Evolutionary conservation across 2,329 filamentous ascomycete species (phyloP), one percentile per base, ranked within the genome.

Genomic region (Tolypocladium capitatum): DNA sequence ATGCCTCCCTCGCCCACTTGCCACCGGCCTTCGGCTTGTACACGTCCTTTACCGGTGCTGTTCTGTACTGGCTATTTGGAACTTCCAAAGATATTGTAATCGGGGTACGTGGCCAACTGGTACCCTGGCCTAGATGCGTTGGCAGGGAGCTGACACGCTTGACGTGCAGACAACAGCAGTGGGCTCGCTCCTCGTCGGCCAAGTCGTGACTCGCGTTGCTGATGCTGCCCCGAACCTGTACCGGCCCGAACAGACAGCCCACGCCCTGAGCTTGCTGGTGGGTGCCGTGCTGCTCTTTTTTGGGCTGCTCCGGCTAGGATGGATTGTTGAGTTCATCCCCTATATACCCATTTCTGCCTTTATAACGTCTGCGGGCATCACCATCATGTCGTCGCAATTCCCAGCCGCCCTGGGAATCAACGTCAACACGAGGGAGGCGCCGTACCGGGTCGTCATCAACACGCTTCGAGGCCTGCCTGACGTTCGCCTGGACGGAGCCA

Each of bases 21-120:
- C 71, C 74, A 0, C 74, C 80, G 3, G 75, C 88, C 55, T 90
- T 78, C 57, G 86, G 86, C 33, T 69, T 91, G 0, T 91, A 91
- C 65, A 86, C 86, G 0, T 89, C 85, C 0, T 91, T 91, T 58
- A 84, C 88, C 63, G 86, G 86, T 45, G 84, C 86, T 31, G 66
- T 87, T 46, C 72, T 88, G 46, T 91, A 91, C 66, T 90, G 85
- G 84, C 76, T 87, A 49, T 90, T 90, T 59, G 86, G 84, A 33
- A 90, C 85, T 0, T 90, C 86, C 8, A 90, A 89, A 59, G 86
- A 91, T 61, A 89, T 91, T 60, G 87, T 85, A 10, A 89, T 90
- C 49, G 85, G 85, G 27, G 70, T 72, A 62, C 35, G 68, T 54
- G 24, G 7, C 3, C 3, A 5, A 10, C n/a, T 13, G 3, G 3